These are phyloP conservation scores for Blumeria hordei DNA, from an alignment of 2,329 filamentous ascomycete genomes.

Conservation along the genomic window DNA sequence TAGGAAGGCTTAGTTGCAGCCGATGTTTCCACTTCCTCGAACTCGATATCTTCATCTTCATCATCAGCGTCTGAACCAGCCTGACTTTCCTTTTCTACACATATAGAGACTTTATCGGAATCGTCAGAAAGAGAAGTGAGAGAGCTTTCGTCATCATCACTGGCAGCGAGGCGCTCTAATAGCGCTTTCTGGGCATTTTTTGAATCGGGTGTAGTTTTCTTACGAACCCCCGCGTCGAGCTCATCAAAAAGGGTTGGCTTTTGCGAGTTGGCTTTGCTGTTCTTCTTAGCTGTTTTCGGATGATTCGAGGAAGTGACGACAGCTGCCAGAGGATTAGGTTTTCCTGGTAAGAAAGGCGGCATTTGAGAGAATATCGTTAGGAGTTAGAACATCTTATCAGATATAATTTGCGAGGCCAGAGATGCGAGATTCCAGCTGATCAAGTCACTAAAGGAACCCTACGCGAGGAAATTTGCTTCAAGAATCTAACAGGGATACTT, in stretches of 20 bases:
- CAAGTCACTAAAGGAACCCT: no score
- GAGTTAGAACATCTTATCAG: no score
- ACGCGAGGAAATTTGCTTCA: no score
- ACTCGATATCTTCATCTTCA: conserved; percentile 34
- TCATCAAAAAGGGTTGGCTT: conserved; percentile 37
- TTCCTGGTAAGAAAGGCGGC: conserved; percentile 44
- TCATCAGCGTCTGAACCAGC: conserved; percentile 17
- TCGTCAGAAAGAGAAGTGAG: conserved; percentile 19
- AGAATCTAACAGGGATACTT: no score
- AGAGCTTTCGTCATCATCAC: conserved; percentile 18
- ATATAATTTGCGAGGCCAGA: no score
- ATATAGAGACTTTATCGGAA: conserved; percentile 25
- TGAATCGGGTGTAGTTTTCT: conserved; percentile 18
- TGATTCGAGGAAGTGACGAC: conserved; percentile 9
- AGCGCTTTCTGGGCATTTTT: conserved; percentile 15
- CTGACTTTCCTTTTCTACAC: conserved; percentile 14
- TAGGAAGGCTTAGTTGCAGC: conserved; percentile 16
- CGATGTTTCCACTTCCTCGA: conserved; percentile 31
- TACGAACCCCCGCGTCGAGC: conserved; percentile 22
- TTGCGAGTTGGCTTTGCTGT: conserved; percentile 16
- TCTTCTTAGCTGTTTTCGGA: conserved; percentile 8
- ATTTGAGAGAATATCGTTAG: conserved; percentile 18
- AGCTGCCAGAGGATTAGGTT: conserved; percentile 29
- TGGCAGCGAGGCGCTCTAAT: conserved; percentile 20
- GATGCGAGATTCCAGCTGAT: no score